Percentiles rank a stretch among this genome's conserved stretches.
Evolutionary conservation across 306 rosid species (phyloP).

Genomic region (Lathyrus oleraceus): DNA sequence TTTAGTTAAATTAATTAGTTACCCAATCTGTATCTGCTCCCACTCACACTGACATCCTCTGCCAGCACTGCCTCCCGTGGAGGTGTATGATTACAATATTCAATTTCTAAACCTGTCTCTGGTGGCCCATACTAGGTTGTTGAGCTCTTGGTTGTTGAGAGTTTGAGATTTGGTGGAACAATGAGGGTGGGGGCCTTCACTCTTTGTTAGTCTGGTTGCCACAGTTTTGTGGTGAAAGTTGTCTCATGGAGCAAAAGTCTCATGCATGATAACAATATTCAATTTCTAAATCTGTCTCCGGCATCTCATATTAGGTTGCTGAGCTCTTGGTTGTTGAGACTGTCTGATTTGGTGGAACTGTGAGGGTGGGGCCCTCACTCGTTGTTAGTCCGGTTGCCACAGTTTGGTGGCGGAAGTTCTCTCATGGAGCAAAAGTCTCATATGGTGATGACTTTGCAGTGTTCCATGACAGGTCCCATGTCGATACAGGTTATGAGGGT

Average conservation of each 20-base stretch:
- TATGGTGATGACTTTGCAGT: neutral
- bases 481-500: neutral
- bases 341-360: neutral
- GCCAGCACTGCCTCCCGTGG: neutral
- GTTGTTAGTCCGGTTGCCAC: neutral
- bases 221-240: neutral
- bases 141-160: neutral
- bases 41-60: neutral
- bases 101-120: neutral
- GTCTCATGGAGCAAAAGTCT: neutral
- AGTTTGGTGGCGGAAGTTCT: neutral
- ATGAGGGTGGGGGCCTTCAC: neutral
- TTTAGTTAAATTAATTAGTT: neutral
- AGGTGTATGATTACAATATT: neutral
- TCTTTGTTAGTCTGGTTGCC: neutral
- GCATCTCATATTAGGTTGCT: neutral
- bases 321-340: neutral
- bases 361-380: neutral
- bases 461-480: neutral
- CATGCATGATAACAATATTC: neutral
- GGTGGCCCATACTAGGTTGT: neutral
- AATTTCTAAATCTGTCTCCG: neutral
- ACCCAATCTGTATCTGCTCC: neutral
- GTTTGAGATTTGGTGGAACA: neutral
- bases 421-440: neutral